Evolutionary conservation across 768 basidiomycete genomes (phyloP), one percentile per base, ranked within the genome.

Genomic region (Leccinum uliginosum): DNA sequence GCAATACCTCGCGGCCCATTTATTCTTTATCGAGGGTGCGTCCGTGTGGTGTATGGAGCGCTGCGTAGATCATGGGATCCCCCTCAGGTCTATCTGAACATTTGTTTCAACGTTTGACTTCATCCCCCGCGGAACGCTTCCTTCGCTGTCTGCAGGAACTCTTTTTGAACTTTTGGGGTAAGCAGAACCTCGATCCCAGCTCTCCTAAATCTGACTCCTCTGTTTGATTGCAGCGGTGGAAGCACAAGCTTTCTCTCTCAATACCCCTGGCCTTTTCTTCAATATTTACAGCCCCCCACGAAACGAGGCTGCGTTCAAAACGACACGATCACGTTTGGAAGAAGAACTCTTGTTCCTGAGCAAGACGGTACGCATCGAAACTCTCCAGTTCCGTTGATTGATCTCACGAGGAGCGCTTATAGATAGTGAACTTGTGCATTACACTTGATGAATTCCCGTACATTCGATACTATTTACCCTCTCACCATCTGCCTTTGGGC

Each of bases 11-110:
- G 87, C 75, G 0, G 96, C 90, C 0, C 91, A 98, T 71, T 71
- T 98, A 55, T 95, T 94, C 80, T 99, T 98, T 70, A 79, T 95
- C 57, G 96, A 98, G 67, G 89, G 96, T 86, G 56, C 62, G 83
- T 65, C 17, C 30, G 24, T 49, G 11, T 56, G 43, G 7, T 21
- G 32, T 51, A 45, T 19, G 45, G 45, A 32, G 32, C 27, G 29
- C 14, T 21, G 15, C 30, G 15, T 32, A 40, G 30, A 43, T 57
- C n/a, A 60, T 44, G 21, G 26, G 43, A 54, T 34, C 53, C 34
- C 38, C 34, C 38, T 34, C 59, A 95, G 96, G 85, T 11, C 77
- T 98, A 57, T 74, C 85, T 23, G 95, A 98, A 60, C 71, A 75
- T 19, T 76, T 98, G 30, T 88, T 96, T 61, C 78, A 90, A 61